These are phyloP conservation scores for Radiomyces spectabilis DNA, from an alignment of 192 early-diverging fungal genomes.

Conservation along the genomic window DNA sequence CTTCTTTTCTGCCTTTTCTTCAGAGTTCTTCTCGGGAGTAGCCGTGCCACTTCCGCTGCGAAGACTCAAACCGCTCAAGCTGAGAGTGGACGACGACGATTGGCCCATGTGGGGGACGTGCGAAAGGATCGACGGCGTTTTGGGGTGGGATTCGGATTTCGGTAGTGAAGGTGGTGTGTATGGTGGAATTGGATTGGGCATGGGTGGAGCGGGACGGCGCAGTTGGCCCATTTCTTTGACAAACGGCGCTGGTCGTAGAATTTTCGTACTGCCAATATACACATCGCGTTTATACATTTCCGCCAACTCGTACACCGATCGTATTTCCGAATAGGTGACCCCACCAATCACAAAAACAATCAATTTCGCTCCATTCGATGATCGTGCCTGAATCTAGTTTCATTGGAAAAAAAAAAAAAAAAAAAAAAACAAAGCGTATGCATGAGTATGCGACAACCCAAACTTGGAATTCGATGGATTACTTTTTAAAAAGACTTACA, in stretches of 20 bases:
- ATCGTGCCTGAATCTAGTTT: no score
- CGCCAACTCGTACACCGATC: constrained; percentile 57
- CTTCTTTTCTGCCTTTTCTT: constrained; percentile 18
- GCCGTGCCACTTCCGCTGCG: not conserved
- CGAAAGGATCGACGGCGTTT: constrained; percentile 3
- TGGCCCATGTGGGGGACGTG: not conserved
- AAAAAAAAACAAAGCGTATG: no score
- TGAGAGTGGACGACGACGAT: not conserved
- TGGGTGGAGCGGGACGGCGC: constrained; percentile 1
- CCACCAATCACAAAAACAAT: constrained; percentile 84
- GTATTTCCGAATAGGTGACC: constrained; percentile 69
- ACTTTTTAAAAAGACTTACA: no score
- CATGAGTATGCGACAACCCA: no score
- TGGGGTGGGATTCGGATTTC: not conserved
- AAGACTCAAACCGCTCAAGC: not conserved
- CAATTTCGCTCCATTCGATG: constrained; percentile 47
- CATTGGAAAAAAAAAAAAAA: no score
- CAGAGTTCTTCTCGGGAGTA: not conserved
- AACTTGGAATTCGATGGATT: no score
- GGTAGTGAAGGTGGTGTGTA: constrained; percentile 13
- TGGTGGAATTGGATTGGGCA: constrained; percentile 8
- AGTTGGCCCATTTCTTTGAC: constrained; percentile 16
- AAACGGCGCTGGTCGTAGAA: constrained; percentile 16
- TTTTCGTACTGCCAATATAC: constrained; percentile 43
- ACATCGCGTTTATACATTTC: constrained; percentile 57